A percentile compares a stretch with the other conserved stretches of the same genome.
These are phyloP conservation scores for Botryotinia convoluta DNA, from an alignment of 2,329 filamentous ascomycete species.

Conservation along the genomic window DNA sequence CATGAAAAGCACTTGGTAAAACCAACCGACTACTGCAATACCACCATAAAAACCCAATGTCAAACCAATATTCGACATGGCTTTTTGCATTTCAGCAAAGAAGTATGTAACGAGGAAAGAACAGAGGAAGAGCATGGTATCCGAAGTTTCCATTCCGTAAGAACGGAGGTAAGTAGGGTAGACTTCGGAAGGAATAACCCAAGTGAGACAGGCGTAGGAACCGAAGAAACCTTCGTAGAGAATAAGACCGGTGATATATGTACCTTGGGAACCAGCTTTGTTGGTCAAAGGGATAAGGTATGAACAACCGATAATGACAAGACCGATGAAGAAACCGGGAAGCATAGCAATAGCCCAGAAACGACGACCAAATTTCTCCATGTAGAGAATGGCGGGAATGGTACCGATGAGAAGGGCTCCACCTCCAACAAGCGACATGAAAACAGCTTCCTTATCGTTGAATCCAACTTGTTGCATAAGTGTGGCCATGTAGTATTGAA, in stretches of 20 bases:
- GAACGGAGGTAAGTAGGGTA: slow-evolving; percentile 70
- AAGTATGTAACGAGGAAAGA: slow-evolving; percentile 76
- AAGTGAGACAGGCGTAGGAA: slow-evolving; percentile 61
- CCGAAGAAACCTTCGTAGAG: slow-evolving; percentile 69
- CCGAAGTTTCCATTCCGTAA: slow-evolving; percentile 72
- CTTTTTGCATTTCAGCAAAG: slow-evolving; percentile 66
- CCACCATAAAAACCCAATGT: slow-evolving; percentile 71
- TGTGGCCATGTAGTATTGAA: slow-evolving; percentile 70
- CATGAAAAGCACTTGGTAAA: slow-evolving; percentile 75
- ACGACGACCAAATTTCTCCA: slow-evolving; percentile 69
- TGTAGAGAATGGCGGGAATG: slow-evolving; percentile 65
- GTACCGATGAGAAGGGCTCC: slow-evolving; percentile 65
- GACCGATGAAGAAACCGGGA: slow-evolving; percentile 67
- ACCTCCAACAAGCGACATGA: slow-evolving; percentile 73
- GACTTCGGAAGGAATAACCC: slow-evolving; percentile 66
- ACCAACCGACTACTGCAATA: slow-evolving; percentile 66
- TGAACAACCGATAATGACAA: slow-evolving; percentile 62
- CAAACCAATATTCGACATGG: slow-evolving; percentile 65
- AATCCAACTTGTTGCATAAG: slow-evolving; percentile 69
- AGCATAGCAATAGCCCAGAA: slow-evolving; percentile 75
- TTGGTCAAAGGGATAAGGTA: slow-evolving; percentile 56
- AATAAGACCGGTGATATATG: slow-evolving; percentile 66
- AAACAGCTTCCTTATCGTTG: slow-evolving; percentile 58
- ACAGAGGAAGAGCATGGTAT: slow-evolving; percentile 65
- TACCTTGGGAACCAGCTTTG: slow-evolving; percentile 50